Base-by-base conservation (phyloP, 1,284 basidiomycete genomes). In the Anthracocystis panici-leucophaei region DNA sequence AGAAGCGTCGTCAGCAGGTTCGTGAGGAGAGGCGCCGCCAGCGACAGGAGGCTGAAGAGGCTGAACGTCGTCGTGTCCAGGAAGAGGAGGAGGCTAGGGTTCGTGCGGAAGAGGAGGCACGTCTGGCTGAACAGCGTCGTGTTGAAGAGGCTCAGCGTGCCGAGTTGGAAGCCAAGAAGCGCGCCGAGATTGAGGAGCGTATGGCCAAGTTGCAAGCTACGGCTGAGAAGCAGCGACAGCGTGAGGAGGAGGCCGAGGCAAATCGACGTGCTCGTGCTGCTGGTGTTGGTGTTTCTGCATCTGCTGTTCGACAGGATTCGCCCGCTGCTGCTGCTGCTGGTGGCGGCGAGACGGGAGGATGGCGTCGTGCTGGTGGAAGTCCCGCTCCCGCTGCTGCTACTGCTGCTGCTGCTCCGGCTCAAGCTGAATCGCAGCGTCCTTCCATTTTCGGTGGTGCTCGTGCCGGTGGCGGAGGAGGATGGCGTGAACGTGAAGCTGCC, bases 1-100 rank as follows among this genome's bases (percentile, higher is more conserved):
- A 89, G 56, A 91, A 91, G 88, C 89, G 91, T 80, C 78, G 81
- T 38, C 68, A 75, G 44, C 72, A 83, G 55, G 63, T 79, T 10
- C 49, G 68, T 18, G 63, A 64, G 40, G 65, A 81, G 55, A 57
- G 71, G 44, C 70, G 73, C 46, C 64, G 60, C 50, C 68, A 77
- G 53, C 56, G 58, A 33, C 61, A 70, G 50, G 81, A 79, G 58
- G 73, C 75, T 23, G 79, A 83, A 57, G 81, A 80, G 44, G 83
- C 79, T 45, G 81, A 82, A 53, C 63, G 71, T 38, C 63, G 59
- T 23, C 75, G 74, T 54, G 77, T 56, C 20, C 72, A 80, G 53
- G 78, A 82, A 58, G 81, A 79, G 52, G 75, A 80, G 57, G 58
- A 60, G n/a, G 61, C 40, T 6, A 58, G 60, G 12, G 42, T 59